Percentiles rank a stretch among this genome's conserved stretches.
phyloP scores from a whole-genome alignment of 2,329 filamentous ascomycete species.

The Fusarium fracticaudum region DNA sequence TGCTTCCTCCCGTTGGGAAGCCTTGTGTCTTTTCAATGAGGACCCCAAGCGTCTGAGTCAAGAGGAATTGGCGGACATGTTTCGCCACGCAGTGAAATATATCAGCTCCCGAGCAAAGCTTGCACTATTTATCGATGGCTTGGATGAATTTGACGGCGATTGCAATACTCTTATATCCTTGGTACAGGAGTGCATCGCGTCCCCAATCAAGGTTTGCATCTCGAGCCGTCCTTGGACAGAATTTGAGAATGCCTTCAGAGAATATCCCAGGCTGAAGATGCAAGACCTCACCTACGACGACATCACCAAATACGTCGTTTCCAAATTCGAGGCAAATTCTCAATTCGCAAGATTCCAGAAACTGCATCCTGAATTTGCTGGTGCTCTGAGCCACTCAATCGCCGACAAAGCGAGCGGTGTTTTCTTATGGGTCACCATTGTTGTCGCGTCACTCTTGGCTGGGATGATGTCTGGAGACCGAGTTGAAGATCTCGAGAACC shows the following conservation, averaged over 20 bases:
- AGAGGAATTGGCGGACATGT: neutral
- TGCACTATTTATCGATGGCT: constrained; percentile 5
- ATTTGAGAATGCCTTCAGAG: neutral
- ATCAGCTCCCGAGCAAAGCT: neutral
- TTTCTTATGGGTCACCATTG: constrained; percentile 12
- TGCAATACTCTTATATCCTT: neutral
- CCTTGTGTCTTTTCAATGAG: constrained; percentile 7
- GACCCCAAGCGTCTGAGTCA: neutral
- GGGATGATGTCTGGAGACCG: constrained; percentile 3
- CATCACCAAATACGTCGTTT: neutral
- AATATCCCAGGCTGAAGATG: neutral
- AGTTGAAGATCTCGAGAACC: neutral
- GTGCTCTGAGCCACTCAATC: neutral
- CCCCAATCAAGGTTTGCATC: neutral
- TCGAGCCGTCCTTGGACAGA: constrained; percentile 17
- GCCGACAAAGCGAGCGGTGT: neutral
- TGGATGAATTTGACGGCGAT: constrained; percentile 12
- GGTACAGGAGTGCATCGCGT: neutral
- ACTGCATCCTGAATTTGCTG: neutral
- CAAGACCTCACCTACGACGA: constrained; percentile 1
- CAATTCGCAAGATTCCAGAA: neutral
- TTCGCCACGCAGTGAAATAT: neutral
- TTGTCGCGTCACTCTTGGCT: neutral
- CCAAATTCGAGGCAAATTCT: neutral
- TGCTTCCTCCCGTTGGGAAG: constrained; percentile 1